phyloP scores from a whole-genome alignment of 192 early-diverging fungal genomes.

The Coemansia sp. region DNA sequence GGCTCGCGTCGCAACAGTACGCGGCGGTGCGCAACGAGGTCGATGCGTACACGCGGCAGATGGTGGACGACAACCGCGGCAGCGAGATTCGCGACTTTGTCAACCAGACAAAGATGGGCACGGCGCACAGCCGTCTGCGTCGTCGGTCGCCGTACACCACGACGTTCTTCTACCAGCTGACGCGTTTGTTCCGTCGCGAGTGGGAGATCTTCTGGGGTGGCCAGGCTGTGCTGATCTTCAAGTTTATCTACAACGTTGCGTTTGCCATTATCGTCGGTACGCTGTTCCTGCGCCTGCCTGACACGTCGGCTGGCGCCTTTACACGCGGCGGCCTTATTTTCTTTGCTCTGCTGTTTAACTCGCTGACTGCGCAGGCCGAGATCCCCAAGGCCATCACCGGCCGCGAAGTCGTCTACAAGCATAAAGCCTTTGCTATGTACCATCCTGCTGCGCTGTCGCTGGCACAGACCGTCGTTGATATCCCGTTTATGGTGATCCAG shows the following conservation, averaged over 20 bases:
- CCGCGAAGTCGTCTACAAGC: slow-evolving; percentile 75
- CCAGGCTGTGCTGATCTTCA: slow-evolving; percentile 47
- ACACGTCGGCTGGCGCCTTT: slow-evolving; percentile 64
- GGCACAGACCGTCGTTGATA: slow-evolving; percentile 60
- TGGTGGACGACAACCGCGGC: background rate
- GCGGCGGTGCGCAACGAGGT: slow-evolving; percentile 40
- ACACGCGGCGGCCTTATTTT: slow-evolving; percentile 79
- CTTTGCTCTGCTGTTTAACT: slow-evolving; percentile 69
- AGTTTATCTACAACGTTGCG: slow-evolving; percentile 58
- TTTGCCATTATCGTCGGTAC: slow-evolving; percentile 74
- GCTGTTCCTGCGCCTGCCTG: slow-evolving; percentile 65
- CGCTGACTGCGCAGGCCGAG: slow-evolving; percentile 67
- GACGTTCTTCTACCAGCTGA: slow-evolving; percentile 66
- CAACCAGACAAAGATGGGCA: slow-evolving; percentile 57
- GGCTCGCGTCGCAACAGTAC: slow-evolving; percentile 52
- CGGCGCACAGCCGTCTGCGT: slow-evolving; percentile 52
- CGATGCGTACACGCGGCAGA: slow-evolving; percentile 20
- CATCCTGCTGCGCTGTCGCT: slow-evolving; percentile 66
- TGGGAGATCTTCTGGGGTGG: slow-evolving; percentile 63
- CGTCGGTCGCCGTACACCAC: slow-evolving; percentile 64
- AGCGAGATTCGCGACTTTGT: slow-evolving; percentile 52
- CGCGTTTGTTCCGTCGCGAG: slow-evolving; percentile 62
- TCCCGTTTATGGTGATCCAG: slow-evolving; percentile 57
- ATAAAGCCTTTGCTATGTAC: slow-evolving; percentile 71
- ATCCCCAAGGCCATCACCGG: slow-evolving; percentile 70